A percentile compares a stretch with the other conserved stretches of the same genome.
Conservation (phyloP, 176 grass and related monocot genomes). For the Elymus sibiricus region DNA sequence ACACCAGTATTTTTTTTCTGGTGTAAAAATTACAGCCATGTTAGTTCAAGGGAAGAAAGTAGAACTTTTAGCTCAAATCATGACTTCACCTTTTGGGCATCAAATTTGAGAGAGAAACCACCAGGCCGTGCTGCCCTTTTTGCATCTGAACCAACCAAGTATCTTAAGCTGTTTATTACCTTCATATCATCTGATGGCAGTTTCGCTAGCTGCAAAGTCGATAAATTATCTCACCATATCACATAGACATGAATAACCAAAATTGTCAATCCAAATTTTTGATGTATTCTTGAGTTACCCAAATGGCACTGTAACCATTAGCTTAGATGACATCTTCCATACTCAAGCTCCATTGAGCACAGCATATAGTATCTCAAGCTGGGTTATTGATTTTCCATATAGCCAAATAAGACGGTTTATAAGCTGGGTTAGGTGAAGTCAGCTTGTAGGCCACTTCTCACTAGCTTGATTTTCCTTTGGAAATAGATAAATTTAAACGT, state of each 20-base stretch:
- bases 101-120: constrained; percentile 85
- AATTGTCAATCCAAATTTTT: background rate
- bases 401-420: background rate
- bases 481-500: background rate
- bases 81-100: constrained; percentile 56
- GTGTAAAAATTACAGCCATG: constrained; percentile 2
- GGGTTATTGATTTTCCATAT: background rate
- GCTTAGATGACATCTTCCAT: background rate
- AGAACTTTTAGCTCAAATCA: constrained; percentile 7
- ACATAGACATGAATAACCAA: constrained; percentile 6
- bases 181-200: constrained; percentile 71
- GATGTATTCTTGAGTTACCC: background rate
- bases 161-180: constrained; percentile 67
- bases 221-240: background rate
- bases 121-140: constrained; percentile 49
- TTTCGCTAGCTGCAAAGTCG: constrained; percentile 72
- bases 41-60: constrained; percentile 31
- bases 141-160: constrained; percentile 49
- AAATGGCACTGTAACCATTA: background rate
- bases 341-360: background rate
- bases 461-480: background rate
- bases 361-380: background rate
- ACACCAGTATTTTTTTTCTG: constrained; percentile 82
- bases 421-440: background rate
- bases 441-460: background rate